Base-by-base conservation (phyloP, 148 eudicot genomes). In the Rhododendron ferrugineum region DNA sequence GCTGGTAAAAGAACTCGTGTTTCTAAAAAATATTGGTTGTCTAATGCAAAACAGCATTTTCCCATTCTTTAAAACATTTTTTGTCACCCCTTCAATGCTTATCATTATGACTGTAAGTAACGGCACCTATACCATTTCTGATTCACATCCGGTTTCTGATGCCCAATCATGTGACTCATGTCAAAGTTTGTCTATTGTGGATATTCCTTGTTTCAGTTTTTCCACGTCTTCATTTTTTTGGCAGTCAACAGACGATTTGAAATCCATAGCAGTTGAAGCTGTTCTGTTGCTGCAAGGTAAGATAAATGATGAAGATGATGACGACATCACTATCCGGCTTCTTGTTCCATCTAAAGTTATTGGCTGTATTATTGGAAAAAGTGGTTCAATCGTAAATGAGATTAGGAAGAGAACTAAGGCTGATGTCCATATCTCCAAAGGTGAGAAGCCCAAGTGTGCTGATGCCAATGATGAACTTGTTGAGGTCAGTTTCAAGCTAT, bases 191-290 rank as follows among this genome's bases (percentile, higher is more conserved):
- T 50, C 7, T 74, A 32, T 22, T 11, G 50, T 64, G 6, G 44
- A 40, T 85, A 20, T 23, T 82, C 44, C 14, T 28, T 15, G 15
- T 86, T 23, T 54, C 60, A 54, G 60, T 50, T 23, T 28, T 83
- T 37, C 30, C 28, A 26, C 47, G 42, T 54, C 70, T 68, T 72
- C 68, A 80, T 87, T 79, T 40, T 75, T 78, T 78, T 82, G 46
- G 80, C 92, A 96, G 99, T 93, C 94, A 28, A 28, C 83, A 79
- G 99, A 96, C 83, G 99, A 96, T 89, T 62, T 91, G 79, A 94
- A 93, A 85, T 95, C 98, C 47, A 93, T 87, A 92, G 96, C 98
- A 37, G 94, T 96, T 76, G 98, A 96, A 92, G 98, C 99, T 70
- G 94, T 96, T 87, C 90, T 96, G 3, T 89, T 96, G 88, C 97